phyloP scores from a whole-genome alignment of 371 early-diverging fungal species.

The Syncephalastrum monosporum region DNA sequence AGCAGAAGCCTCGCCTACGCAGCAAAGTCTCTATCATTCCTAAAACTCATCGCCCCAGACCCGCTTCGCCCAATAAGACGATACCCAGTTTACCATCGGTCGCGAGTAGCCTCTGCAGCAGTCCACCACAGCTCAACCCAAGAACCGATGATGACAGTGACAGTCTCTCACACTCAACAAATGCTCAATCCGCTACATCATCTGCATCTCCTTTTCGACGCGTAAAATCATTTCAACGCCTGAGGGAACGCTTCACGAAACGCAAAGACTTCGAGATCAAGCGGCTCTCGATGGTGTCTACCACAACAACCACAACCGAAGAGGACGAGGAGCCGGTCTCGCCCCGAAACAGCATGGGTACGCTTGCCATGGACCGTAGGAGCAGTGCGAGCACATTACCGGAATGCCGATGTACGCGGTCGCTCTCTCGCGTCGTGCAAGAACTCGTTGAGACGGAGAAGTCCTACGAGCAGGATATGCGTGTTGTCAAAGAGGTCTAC shows the following conservation, averaged over 20 bases:
- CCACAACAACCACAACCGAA: background rate
- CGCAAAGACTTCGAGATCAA: background rate
- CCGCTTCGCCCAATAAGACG: too few relatives aligned
- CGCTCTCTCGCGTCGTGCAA: constrained; percentile 34
- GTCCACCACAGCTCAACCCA: too few relatives aligned
- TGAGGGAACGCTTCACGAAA: constrained; percentile 2
- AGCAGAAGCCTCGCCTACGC: too few relatives aligned
- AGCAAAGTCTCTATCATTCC: too few relatives aligned
- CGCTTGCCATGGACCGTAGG: background rate
- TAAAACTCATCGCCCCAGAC: too few relatives aligned
- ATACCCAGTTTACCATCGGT: too few relatives aligned
- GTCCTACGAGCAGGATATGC: constrained; percentile 64
- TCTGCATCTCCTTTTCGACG: constrained; percentile 9
- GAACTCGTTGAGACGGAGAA: constrained; percentile 75
- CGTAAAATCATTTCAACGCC: constrained; percentile 9
- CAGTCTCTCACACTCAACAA: constrained; percentile 4
- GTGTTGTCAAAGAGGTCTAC: constrained; percentile 58
- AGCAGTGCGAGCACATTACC: constrained; percentile 11
- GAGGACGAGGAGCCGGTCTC: constrained; percentile 3
- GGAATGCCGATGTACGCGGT: constrained; percentile 1
- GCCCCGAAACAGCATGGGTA: background rate
- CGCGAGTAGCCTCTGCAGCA: too few relatives aligned
- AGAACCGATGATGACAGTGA: background rate
- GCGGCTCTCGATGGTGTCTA: background rate
- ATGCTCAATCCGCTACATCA: constrained; percentile 6